Evolutionary conservation across 2,329 filamentous ascomycete species (phyloP).

Genomic region (Penicillium sp.): DNA sequence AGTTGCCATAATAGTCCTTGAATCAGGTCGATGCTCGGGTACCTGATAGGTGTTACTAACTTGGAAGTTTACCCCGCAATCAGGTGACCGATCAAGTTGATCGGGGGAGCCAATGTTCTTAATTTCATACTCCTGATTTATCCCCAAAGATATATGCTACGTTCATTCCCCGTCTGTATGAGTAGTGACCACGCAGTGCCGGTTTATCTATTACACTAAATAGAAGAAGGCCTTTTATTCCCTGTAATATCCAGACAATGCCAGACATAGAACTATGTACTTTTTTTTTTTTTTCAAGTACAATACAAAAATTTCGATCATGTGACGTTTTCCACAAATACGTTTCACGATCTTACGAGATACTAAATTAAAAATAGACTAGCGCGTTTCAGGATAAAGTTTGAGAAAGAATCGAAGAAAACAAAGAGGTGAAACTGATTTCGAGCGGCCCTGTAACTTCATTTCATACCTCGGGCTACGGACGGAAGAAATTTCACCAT

Average conservation of each 20-base stretch:
- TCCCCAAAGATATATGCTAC: not conserved
- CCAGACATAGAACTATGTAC: not conserved
- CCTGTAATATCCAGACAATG: not conserved
- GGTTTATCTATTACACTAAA: not conserved
- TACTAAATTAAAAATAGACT: slow-evolving; percentile 1
- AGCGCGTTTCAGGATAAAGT: slow-evolving; percentile 1
- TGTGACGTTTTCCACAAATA: not conserved
- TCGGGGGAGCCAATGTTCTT: too few species aligned
- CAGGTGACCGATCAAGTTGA: too few species aligned
- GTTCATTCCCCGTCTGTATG: not conserved
- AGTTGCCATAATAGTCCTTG: not conserved
- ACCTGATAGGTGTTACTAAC: not conserved
- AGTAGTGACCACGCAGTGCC: not conserved
- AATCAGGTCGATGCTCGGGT: not conserved
- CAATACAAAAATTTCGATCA: not conserved
- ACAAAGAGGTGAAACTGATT: not conserved
- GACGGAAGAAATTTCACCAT: too few species aligned
- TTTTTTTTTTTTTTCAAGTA: not conserved
- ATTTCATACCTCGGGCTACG: too few species aligned
- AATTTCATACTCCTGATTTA: not conserved
- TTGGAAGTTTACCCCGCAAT: not conserved
- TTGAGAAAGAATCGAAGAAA: slow-evolving; percentile 3
- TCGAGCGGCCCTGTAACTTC: not conserved
- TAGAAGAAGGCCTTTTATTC: too few species aligned
- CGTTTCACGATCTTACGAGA: slow-evolving; percentile 1